Base-by-base conservation (phyloP, 2,329 filamentous ascomycete species). In the Chalaropsis thielavioides region DNA sequence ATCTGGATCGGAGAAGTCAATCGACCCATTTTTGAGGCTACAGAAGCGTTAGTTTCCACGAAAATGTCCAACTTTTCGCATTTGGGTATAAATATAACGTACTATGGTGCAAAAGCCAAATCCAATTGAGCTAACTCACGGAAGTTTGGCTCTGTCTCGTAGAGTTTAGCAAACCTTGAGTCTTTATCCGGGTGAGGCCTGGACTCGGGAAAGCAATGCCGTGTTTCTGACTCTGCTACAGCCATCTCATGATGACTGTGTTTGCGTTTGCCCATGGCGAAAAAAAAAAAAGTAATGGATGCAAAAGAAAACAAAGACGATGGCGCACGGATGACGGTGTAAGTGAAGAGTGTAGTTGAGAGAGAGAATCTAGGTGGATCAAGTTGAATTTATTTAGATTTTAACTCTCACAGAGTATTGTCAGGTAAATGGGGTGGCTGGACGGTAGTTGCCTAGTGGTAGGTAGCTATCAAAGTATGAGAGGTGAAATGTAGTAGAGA, bases 1-100 rank as follows among this genome's bases (percentile, higher is more conserved):
- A 61, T 80, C 76, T 3, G 92, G 87, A 70, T 96, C 82, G 62
- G 83, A 86, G 70, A 97, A 97, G 75, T 96, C 85, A 31, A 96
- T 78, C 68, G 86, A 83, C 8, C 76, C 73, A 17, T 74, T 69
- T 43, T 75, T 74, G 46, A 77, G 69, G 6, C 76, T 78, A 65
- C 49, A 58, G 13, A 46, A 1, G 24, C 19, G 41, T 46, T 62
- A 46, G 40, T 17, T 17, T 27, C 24, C 31, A 5, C 8, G 35
- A 8, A 8, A 8, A 38, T 4, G 35, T 10, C 35, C 35, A 38
- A 38, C 15, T n/a, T 38, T n/a, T 24, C 8, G 15, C 41, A 15
- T 10, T 10, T 38, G 49, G 41, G 56, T 31, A n/a, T 10, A 15
- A 35, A 1, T n/a, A 31, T 13, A 19, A 56, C 74, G 17, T 70